phyloP scores from a whole-genome alignment of 1,284 basidiomycete species.

The Papiliotrema fonsecae region DNA sequence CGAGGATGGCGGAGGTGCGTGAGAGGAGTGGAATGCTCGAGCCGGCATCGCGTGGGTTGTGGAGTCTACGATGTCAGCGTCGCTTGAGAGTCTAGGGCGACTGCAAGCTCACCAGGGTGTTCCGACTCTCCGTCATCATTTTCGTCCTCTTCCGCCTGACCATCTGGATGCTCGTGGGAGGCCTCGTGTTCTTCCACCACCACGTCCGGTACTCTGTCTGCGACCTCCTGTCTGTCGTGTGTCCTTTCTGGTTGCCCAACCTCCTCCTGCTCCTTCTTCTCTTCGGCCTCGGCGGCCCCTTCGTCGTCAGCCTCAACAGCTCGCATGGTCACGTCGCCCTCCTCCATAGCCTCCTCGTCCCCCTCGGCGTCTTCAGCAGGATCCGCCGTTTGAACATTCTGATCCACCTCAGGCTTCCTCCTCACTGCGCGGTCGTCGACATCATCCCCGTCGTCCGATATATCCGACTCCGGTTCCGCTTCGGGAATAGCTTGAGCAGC shows the following conservation, averaged over 20 bases:
- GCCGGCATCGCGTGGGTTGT: constrained; percentile 5
- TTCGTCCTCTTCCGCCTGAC: background rate
- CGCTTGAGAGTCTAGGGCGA: background rate
- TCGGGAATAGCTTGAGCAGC: too few species aligned
- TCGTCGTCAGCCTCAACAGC: background rate
- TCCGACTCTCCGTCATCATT: constrained; percentile 1
- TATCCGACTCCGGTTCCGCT: background rate
- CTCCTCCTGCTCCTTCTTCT: too few species aligned
- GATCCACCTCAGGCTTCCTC: too few species aligned
- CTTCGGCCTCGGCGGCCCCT: background rate
- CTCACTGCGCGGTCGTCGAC: too few species aligned
- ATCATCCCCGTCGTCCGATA: background rate
- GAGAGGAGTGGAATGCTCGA: constrained; percentile 27
- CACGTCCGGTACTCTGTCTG: too few species aligned
- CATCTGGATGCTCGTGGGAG: too few species aligned
- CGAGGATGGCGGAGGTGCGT: constrained; percentile 39
- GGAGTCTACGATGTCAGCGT: constrained; percentile 9
- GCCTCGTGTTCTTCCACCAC: too few species aligned
- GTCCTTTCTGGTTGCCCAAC: too few species aligned
- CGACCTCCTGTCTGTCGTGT: too few species aligned
- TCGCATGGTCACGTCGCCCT: background rate
- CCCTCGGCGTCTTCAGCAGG: too few species aligned
- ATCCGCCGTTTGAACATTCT: too few species aligned
- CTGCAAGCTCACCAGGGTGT: constrained; percentile 6
- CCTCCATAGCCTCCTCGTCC: background rate